These are phyloP conservation scores for Solanum etuberosum DNA, from an alignment of 257 asterid genomes.

Conservation along the genomic window DNA sequence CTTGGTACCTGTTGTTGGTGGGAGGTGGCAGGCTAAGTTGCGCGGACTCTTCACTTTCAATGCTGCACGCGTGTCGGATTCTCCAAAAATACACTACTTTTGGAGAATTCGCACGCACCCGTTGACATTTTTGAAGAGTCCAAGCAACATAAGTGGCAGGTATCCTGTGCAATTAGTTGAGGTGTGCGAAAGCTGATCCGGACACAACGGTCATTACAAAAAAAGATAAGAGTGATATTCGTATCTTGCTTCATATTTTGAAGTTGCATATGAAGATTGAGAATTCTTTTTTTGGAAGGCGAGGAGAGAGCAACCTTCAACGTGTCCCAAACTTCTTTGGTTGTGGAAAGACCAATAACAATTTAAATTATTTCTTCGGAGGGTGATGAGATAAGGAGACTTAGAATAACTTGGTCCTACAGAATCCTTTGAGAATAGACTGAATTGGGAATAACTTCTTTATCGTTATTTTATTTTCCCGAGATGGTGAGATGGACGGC, in stretches of 20 bases:
- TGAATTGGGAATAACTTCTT: background rate
- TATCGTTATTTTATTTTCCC: background rate
- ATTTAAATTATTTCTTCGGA: background rate
- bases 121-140: too few relatives aligned
- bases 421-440: background rate
- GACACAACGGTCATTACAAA: too few relatives aligned
- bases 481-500: background rate
- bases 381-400: background rate
- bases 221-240: background rate
- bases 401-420: background rate
- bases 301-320: background rate
- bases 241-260: background rate
- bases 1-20: too few relatives aligned
- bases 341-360: background rate
- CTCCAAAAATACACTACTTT: too few relatives aligned
- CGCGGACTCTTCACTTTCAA: too few relatives aligned
- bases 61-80: too few relatives aligned
- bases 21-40: too few relatives aligned
- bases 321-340: too few relatives aligned
- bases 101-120: too few relatives aligned
- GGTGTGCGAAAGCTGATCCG: too few relatives aligned
- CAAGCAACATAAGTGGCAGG: too few relatives aligned
- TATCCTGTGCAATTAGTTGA: too few relatives aligned
- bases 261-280: background rate
- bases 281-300: background rate